Percentiles rank a stretch among this genome's conserved stretches.
phyloP scores from a whole-genome alignment of 139 green algal species.

The Volvox reticuliferus region DNA sequence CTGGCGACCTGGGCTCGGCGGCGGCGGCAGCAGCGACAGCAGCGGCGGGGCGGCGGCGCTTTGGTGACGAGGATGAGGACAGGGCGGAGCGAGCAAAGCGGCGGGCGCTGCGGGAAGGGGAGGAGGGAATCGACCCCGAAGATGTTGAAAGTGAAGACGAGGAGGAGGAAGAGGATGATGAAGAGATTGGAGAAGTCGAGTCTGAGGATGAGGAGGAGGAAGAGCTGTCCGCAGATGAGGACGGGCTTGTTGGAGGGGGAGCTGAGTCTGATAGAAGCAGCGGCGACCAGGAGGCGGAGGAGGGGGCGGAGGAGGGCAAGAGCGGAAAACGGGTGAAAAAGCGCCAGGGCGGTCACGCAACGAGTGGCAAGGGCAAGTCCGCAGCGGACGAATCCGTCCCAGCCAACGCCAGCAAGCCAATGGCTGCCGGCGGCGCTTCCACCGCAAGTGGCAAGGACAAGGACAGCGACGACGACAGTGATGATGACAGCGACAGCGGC shows the following conservation, averaged over 20 bases:
- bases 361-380: background rate
- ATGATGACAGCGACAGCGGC: constrained; percentile 12
- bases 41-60: background rate
- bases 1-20: background rate
- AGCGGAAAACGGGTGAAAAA: background rate
- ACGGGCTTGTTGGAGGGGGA: background rate
- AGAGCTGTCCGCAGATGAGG: background rate
- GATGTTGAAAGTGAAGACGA: constrained; percentile 18
- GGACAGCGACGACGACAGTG: constrained; percentile 17
- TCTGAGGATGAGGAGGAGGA: constrained; percentile 20
- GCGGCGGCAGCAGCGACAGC: constrained; percentile 11
- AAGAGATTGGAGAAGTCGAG: background rate
- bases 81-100: constrained; percentile 62
- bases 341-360: background rate
- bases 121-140: constrained; percentile 2
- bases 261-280: background rate
- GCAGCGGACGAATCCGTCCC: no score
- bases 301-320: background rate
- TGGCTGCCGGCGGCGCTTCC: background rate
- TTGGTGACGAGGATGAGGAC: constrained; percentile 66
- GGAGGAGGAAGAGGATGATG: background rate
- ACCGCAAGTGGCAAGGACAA: background rate
- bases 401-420: background rate
- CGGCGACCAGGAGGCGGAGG: background rate
- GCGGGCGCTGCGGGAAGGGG: constrained; percentile 38